A percentile compares a stretch with the other conserved stretches of the same genome.
These are phyloP conservation scores for Scheffersomyces segobiensis DNA, from an alignment of 1,139 yeast species.

Conservation along the genomic window DNA sequence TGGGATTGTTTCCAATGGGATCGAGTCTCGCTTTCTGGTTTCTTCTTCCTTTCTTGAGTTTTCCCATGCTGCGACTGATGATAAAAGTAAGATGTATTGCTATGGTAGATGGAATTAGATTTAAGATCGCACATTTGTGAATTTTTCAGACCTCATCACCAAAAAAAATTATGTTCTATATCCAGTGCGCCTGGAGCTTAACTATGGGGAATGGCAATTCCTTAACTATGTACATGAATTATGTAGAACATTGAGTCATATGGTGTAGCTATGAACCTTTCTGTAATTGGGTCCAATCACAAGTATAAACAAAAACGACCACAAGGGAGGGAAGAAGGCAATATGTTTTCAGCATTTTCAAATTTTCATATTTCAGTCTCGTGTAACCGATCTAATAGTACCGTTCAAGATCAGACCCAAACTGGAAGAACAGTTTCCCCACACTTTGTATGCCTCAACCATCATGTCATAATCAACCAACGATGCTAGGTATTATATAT, in stretches of 20 bases:
- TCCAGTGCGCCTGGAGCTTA: not conserved
- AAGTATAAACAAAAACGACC: not conserved
- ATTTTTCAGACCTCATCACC: not conserved
- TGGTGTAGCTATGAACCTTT: not conserved
- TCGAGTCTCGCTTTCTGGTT: conserved; percentile 54
- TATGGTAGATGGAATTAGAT: not conserved
- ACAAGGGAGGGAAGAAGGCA: no score
- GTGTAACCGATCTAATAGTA: not conserved
- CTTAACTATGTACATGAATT: not conserved
- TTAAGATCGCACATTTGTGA: not conserved
- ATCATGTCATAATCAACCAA: not conserved
- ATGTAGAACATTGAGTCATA: not conserved
- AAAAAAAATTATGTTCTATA: not conserved
- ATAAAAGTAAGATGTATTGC: not conserved
- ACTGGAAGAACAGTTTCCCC: not conserved
- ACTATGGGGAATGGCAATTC: not conserved
- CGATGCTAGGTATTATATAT: no score
- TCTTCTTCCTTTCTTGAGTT: conserved; percentile 70
- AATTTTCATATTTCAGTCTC: no score
- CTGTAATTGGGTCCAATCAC: not conserved
- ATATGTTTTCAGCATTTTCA: not conserved
- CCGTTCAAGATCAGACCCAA: not conserved
- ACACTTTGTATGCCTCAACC: not conserved
- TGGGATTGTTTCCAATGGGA: conserved; percentile 10
- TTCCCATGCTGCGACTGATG: conserved; percentile 54